Evolutionary conservation across 495 filamentous ascomycete genomes (phyloP).

Genomic region (Penicillium dipodomyicola): DNA sequence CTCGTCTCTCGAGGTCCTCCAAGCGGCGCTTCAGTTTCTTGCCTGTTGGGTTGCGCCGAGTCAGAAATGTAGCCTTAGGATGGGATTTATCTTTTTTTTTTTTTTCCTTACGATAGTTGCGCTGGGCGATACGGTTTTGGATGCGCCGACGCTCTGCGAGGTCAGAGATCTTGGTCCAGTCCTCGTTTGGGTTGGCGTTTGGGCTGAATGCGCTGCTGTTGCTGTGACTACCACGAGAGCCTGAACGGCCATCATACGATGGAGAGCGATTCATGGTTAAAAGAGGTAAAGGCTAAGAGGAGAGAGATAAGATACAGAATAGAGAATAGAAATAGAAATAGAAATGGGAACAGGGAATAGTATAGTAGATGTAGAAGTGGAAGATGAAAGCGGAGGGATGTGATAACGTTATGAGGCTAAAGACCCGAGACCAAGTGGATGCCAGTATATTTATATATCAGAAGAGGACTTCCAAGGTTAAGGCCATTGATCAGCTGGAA

Average conservation of each 20-base stretch:
- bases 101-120: slow-evolving; percentile 85
- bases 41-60: slow-evolving; percentile 52
- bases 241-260: slow-evolving; percentile 34
- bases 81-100: not conserved
- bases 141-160: slow-evolving; percentile 90
- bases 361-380: not conserved
- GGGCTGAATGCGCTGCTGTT: slow-evolving; percentile 96
- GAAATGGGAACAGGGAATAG: not conserved
- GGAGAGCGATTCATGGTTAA: slow-evolving; percentile 40
- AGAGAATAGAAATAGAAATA: slow-evolving; percentile 4
- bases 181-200: slow-evolving; percentile 94
- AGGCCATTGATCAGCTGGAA: slow-evolving; percentile 28
- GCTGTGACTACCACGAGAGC: slow-evolving; percentile 61
- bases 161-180: slow-evolving; percentile 99
- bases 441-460: slow-evolving; percentile 28
- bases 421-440: slow-evolving; percentile 18
- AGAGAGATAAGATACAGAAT: slow-evolving; percentile 3
- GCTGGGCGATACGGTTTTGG: slow-evolving; percentile 96
- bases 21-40: slow-evolving; percentile 98
- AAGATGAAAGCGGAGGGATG: not conserved
- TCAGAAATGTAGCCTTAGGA: not conserved
- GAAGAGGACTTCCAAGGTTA: slow-evolving; percentile 2
- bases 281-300: slow-evolving; percentile 2
- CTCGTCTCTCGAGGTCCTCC: slow-evolving; percentile 92
- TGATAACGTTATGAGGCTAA: slow-evolving; percentile 5